These are phyloP conservation scores for Apiotrichum mycotoxinovorans DNA, from an alignment of 1,284 basidiomycete species.

Conservation along the genomic window DNA sequence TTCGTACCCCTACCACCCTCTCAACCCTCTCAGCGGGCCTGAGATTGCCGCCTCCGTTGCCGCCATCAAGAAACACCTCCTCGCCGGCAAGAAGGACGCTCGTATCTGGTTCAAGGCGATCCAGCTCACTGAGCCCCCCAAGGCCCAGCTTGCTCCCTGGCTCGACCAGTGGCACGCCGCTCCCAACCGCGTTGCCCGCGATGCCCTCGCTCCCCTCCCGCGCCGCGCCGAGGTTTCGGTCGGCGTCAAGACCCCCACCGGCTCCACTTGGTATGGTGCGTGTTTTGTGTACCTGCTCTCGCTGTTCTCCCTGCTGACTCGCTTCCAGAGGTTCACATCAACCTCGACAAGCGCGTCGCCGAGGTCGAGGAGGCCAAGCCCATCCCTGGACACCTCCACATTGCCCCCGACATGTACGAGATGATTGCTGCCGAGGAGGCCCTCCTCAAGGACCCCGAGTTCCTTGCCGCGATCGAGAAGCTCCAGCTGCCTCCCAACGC, in stretches of 20 bases:
- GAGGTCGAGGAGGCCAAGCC: constrained; percentile 2
- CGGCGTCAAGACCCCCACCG: constrained; percentile 18
- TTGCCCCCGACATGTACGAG: constrained; percentile 30
- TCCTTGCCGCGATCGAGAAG: constrained; percentile 25
- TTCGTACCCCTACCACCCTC: constrained; percentile 38
- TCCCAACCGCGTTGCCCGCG: constrained; percentile 1
- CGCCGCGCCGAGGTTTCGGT: constrained; percentile 20
- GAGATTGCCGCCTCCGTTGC: constrained; percentile 39
- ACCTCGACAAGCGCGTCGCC: constrained; percentile 12
- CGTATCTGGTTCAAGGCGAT: constrained; percentile 37
- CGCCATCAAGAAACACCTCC: constrained; percentile 11
- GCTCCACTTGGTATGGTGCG: constrained; percentile 21
- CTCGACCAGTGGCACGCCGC: constrained; percentile 21
- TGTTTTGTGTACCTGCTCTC: background rate
- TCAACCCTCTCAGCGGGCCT: constrained; percentile 46
- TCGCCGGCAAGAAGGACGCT: background rate
- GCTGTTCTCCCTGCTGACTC: background rate
- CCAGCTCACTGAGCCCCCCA: constrained; percentile 32
- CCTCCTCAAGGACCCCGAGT: constrained; percentile 29
- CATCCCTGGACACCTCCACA: constrained; percentile 20
- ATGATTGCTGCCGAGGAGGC: constrained; percentile 33
- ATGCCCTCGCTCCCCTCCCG: constrained; percentile 7
- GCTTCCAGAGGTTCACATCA: constrained; percentile 12
- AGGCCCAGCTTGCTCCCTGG: constrained; percentile 30
- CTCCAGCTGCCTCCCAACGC: constrained; percentile 26